Percentiles rank a stretch among this genome's conserved stretches.
phyloP scores from a whole-genome alignment of 2,329 filamentous ascomycete genomes.

The Ophiocordyceps camponoti-floridani region DNA sequence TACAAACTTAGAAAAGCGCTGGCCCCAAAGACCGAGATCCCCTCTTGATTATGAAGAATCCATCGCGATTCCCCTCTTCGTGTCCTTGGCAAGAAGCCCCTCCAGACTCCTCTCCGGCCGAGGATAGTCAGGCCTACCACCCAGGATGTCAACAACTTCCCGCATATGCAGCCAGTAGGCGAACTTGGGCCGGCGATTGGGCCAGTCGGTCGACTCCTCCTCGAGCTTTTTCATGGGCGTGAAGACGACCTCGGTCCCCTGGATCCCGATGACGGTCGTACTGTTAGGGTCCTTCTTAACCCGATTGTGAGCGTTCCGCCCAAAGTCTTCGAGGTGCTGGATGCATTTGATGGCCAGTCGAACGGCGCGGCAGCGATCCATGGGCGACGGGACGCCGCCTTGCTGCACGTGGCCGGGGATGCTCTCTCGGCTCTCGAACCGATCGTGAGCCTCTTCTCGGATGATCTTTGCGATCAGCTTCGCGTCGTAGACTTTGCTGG shows the following conservation, averaged over 20 bases:
- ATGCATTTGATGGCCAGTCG: conserved; percentile 88
- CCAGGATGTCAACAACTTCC: conserved; percentile 67
- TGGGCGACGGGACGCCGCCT: conserved; percentile 78
- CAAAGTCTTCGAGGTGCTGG: conserved; percentile 70
- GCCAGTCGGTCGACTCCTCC: conserved; percentile 80
- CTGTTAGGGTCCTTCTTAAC: conserved; percentile 60
- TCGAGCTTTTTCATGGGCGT: conserved; percentile 67
- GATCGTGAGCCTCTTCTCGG: conserved; percentile 75
- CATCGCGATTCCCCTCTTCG: conserved; percentile 30
- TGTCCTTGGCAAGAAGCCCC: conserved; percentile 40
- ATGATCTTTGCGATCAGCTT: conserved; percentile 93
- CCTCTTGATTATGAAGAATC: too few relatives aligned
- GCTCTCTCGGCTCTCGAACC: conserved; percentile 82
- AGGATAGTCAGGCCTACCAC: conserved; percentile 44
- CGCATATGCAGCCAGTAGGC: conserved; percentile 77
- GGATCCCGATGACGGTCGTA: conserved; percentile 75
- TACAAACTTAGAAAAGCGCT: background rate
- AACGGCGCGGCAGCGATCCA: conserved; percentile 88
- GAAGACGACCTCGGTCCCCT: conserved; percentile 80
- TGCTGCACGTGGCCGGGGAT: conserved; percentile 92
- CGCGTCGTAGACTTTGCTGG: conserved; percentile 76
- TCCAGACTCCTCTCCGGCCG: conserved; percentile 29
- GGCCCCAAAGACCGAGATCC: background rate
- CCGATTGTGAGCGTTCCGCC: conserved; percentile 43
- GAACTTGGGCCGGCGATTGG: conserved; percentile 63